Base-by-base conservation (phyloP, 2,329 filamentous ascomycete genomes). In the Cyphellophora attinorum region DNA sequence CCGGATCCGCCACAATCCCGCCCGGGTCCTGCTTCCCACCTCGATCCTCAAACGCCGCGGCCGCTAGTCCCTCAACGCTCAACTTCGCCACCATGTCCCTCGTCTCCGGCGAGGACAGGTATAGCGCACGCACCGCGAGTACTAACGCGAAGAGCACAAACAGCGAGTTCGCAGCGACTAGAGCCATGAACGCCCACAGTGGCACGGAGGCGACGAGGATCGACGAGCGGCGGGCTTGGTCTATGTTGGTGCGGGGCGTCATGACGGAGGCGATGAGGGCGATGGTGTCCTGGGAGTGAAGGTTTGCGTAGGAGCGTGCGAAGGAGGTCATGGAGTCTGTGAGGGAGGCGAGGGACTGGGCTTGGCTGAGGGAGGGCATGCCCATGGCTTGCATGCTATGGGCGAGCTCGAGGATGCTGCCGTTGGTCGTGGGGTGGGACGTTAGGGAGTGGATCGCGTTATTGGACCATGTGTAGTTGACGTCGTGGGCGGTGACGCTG, bases 21-120 rank as follows among this genome's bases (percentile, higher is more conserved):
- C 21, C 21, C n/a, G 21, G 21, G n/a, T 25, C 21, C 21, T 25
- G 21, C n/a, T 25, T 25, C n/a, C 21, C 21, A n/a, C n/a, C n/a
- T 8, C 31, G 19, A 16, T 39, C 33, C 27, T 39, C 37, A 21
- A 36, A 32, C 4, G 37, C 33, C 33, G 29, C 29, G n/a, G 37
- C 37, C 13, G 37, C 6, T 14, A 36, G 21, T 2, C 37, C 37
- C 19, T 35, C 37, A 14, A 36, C 25, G 28, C 37, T 39, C 27
- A 39, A 4, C 11, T 31, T 33, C 8, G 33, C 32, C 4, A 39
- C 19, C 29, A 39, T 36, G 28, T 36, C 33, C 12, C 37, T 15
- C 4, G 29, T 28, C 11, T 36, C 33, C 3, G 33, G 33, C 15
- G 5, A 25, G 11, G 30, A 27, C n/a, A 19, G 19, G 19, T 13